Evolutionary conservation across 2,329 filamentous ascomycete genomes (phyloP).

Genomic region (Scedosporium boydii): DNA sequence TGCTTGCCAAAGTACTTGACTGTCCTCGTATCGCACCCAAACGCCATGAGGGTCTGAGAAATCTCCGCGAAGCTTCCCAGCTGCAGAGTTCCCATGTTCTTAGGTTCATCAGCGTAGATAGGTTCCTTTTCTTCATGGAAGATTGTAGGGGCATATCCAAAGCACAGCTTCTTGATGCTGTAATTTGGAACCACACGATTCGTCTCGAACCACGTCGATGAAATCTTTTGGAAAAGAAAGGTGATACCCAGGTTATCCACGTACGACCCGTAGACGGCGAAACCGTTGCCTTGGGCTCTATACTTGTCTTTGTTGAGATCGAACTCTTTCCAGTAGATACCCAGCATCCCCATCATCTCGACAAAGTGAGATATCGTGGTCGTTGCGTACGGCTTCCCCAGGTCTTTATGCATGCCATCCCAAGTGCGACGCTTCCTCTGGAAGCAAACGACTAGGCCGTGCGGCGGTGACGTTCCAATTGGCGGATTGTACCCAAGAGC

Average conservation of each 20-base stretch:
- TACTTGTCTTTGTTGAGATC: conserved; percentile 40
- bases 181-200: conserved; percentile 44
- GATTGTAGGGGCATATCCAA: conserved; percentile 46
- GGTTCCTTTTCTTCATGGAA: conserved; percentile 32
- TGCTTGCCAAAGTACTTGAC: conserved; percentile 31
- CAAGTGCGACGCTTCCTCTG: conserved; percentile 38
- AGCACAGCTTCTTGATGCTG: conserved; percentile 44
- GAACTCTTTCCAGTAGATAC: conserved; percentile 51
- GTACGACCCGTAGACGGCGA: conserved; percentile 36
- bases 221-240: conserved; percentile 43
- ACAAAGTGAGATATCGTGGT: conserved; percentile 46
- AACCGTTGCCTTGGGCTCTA: conserved; percentile 47
- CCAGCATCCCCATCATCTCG: conserved; percentile 43
- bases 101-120: conserved; percentile 28
- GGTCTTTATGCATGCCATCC: conserved; percentile 39
- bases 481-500: conserved; percentile 19
- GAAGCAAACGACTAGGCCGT: conserved; percentile 34
- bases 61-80: conserved; percentile 41
- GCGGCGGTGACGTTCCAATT: conserved; percentile 16
- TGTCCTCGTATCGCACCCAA: conserved; percentile 45
- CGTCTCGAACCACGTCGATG: conserved; percentile 34
- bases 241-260: conserved; percentile 41
- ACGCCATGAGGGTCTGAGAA: conserved; percentile 38
- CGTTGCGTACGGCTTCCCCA: conserved; percentile 41
- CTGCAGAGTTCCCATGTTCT: conserved; percentile 32